These are phyloP conservation scores for Andalucia godoyi DNA, from an alignment of 78 protist species.

Conservation along the genomic window DNA sequence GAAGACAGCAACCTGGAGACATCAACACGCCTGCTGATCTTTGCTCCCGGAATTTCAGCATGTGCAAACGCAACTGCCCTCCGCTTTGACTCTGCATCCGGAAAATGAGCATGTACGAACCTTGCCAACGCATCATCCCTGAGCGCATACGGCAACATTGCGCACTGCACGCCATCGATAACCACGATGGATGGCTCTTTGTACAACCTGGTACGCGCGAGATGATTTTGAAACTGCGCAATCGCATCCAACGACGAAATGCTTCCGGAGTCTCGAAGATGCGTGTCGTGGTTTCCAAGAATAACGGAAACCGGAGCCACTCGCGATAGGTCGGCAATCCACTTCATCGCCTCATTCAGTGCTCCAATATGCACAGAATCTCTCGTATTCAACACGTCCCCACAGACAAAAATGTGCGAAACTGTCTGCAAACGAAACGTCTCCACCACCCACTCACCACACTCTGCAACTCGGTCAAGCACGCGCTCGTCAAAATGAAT, in stretches of 20 bases:
- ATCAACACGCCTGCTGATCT: too few species aligned
- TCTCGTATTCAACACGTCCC: constrained; percentile 1
- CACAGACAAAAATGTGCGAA: not conserved
- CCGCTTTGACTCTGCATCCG: too few species aligned
- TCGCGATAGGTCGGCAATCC: not conserved
- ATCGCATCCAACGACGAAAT: not conserved
- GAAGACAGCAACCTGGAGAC: too few species aligned
- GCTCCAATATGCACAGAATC: not conserved
- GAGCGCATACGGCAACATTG: too few species aligned
- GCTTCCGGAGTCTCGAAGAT: not conserved
- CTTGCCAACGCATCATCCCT: too few species aligned
- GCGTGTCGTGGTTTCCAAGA: not conserved
- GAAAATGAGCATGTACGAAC: too few species aligned
- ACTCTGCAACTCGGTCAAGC: not conserved
- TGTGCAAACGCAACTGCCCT: too few species aligned
- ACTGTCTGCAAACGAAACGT: not conserved
- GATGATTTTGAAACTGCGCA: too few species aligned
- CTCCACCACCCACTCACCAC: not conserved
- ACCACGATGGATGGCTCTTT: too few species aligned
- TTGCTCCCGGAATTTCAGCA: too few species aligned
- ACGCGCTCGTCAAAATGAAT: constrained; percentile 1
- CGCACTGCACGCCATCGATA: too few species aligned
- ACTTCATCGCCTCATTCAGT: not conserved
- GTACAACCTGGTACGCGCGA: too few species aligned
- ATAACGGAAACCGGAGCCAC: not conserved